Evolutionary conservation across 768 basidiomycete species (phyloP), one percentile per base, ranked within the genome.

Genomic region (Phanerochaete sordida): DNA sequence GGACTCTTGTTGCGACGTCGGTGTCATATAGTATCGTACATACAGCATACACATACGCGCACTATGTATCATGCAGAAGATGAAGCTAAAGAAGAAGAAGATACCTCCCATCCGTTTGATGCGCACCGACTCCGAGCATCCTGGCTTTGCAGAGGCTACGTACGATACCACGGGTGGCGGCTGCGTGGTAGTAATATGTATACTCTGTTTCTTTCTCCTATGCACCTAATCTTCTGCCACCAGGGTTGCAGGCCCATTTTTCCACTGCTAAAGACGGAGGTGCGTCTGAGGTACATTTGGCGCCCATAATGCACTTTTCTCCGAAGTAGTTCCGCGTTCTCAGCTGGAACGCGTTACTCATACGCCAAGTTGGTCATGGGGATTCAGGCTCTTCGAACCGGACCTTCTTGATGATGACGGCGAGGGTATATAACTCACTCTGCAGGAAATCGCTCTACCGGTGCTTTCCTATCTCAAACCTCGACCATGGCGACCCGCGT

Each of bases 1-100:
- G 49, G 60, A 59, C 57, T 63, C 58, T 59, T 56, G 35, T 46
- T 52, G 46, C 45, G 44, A 55, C 60, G 39, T 56, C 49, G 51
- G 63, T 70, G 65, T 63, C 64, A 59, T 63, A 62, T 60, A 67
- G 62, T 68, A 70, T 66, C 52, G 67, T 67, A 71, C 66, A 67
- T 68, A 69, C 60, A 64, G 56, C 64, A 65, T 62, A 65, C 66
- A 54, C 61, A 62, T 62, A 64, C 64, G 66, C 66, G 66, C 65
- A 64, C 54, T 46, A 55, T 71, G 70, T 71, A 71, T 64, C 62
- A 57, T 59, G 61, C 53, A 58, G 57, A 52, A 33, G 37, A 58
- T 28, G 53, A 64, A 60, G 43, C 52, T 52, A 49, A 64, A 60
- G 53, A 54, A 48, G 44, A 35, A 13, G 39, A 48, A 54, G 33